Evolutionary conservation across 176 grass and related monocot genomes (phyloP).

Genomic region (Elymus sibiricus): DNA sequence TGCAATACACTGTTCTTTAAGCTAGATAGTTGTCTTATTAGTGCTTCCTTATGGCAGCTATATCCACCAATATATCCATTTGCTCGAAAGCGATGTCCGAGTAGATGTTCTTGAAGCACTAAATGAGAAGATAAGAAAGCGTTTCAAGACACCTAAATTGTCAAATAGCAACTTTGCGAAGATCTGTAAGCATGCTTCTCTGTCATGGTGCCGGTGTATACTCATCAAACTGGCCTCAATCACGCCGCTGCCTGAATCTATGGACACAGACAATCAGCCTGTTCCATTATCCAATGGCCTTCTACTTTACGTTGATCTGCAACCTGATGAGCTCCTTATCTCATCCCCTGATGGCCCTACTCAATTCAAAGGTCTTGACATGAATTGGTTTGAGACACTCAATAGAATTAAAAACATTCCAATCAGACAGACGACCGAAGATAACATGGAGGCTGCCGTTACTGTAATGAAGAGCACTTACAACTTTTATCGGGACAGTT

Average conservation of each 20-base stretch:
- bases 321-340: constrained; percentile 87
- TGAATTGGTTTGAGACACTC: constrained; percentile 92
- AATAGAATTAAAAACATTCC: constrained; percentile 84
- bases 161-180: constrained; percentile 79
- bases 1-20: constrained; percentile 16
- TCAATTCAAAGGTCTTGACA: constrained; percentile 91
- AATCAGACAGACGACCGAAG: constrained; percentile 72
- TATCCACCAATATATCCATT: constrained; percentile 95
- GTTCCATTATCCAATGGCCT: constrained; percentile 48
- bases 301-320: constrained; percentile 76
- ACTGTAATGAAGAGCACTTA: constrained; percentile 80
- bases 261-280: constrained; percentile 39
- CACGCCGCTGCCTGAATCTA: constrained; percentile 63
- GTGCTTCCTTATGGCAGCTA: constrained; percentile 55
- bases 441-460: constrained; percentile 89
- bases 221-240: constrained; percentile 88
- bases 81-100: constrained; percentile 80
- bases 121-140: constrained; percentile 95
- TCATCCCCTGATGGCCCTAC: constrained; percentile 64
- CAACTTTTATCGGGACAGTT: constrained; percentile 93
- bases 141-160: constrained; percentile 96
- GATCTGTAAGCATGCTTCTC: constrained; percentile 94
- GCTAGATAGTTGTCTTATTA: constrained; percentile 20
- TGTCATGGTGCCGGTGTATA: constrained; percentile 90
- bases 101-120: constrained; percentile 80